Evolutionary conservation across 768 basidiomycete species (phyloP), one percentile per base, ranked within the genome.

Genomic region (Lentinula lateritia): DNA sequence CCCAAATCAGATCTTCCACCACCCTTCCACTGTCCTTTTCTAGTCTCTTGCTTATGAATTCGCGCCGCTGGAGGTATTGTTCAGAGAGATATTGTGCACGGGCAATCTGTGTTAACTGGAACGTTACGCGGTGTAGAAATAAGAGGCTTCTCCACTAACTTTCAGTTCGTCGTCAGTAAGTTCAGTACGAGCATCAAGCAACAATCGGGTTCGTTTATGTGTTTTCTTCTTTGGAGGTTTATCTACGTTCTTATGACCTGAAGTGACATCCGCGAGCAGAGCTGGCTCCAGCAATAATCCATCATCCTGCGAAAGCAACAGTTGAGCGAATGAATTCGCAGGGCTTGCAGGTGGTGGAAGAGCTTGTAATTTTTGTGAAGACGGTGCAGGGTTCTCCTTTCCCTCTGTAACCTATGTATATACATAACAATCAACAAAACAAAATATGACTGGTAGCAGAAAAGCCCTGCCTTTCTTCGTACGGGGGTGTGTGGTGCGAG

Each of bases 111-210:
- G 13, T 43, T 0, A 28, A 28, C 28, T 28, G 2, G 28, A 28
- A 2, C 28, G 3, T 28, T 3, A 39, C 7, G 54, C 50, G 53
- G 10, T 12, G 39, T 56, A 36, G 43, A 35, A 18, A 18, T 35
- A 50, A 50, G 34, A 48, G 50, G 39, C 28, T 28, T 2, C 28
- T 18, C 46, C 43, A 23, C 41, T 63, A 61, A 85, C 92, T 77
- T 87, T 89, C 48, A 94, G 76, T 72, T 94, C 90, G 3, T 90
- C 87, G 62, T 93, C 90, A 5, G 91, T 90, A 41, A 94, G 74
- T 69, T 94, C 92, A 5, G 86, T 94, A 62, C 90, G 80, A 5
- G 80, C 73, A 70, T 94, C 92, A 6, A 93, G 71, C 3, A 90
- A 73, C 45, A 87, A 69, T 50, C 86, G 79, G 9, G 81, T 88